Evolutionary conservation across 2,329 filamentous ascomycete species (phyloP).

Genomic region (Hymenoscyphus scutula): DNA sequence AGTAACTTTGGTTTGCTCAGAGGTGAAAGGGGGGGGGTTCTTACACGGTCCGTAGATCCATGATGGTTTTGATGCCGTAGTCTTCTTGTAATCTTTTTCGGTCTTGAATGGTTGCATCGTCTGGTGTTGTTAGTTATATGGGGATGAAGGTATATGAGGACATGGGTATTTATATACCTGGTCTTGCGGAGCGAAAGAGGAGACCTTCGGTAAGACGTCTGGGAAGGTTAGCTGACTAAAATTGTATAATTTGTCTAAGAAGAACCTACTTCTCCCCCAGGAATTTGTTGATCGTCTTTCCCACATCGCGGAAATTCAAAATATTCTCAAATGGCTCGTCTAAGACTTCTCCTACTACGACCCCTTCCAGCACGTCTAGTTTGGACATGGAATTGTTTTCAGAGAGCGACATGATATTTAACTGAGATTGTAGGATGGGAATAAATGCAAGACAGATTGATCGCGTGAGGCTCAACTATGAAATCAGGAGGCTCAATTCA

Average conservation of each 20-base stretch:
- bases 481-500: not conserved
- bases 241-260: not conserved
- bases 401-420: not conserved
- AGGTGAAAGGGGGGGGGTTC: not conserved
- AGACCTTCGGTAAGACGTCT: slow-evolving; percentile 57
- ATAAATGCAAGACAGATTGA: not conserved
- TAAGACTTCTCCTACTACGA: not conserved
- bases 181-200: slow-evolving; percentile 67
- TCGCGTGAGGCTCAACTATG: not conserved
- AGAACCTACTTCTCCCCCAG: slow-evolving; percentile 51
- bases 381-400: not conserved
- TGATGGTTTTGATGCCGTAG: slow-evolving; percentile 66
- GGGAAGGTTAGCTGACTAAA: not conserved
- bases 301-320: slow-evolving; percentile 77
- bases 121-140: slow-evolving; percentile 41
- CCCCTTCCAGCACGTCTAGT: slow-evolving; percentile 1
- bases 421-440: not conserved
- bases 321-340: slow-evolving; percentile 51
- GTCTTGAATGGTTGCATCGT: slow-evolving; percentile 70
- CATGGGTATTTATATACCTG: slow-evolving; percentile 42
- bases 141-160: not conserved
- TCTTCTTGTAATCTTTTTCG: slow-evolving; percentile 55
- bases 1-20: not conserved
- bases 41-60: slow-evolving; percentile 77
- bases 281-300: slow-evolving; percentile 61